These are phyloP conservation scores for Vitis cinerea DNA, from an alignment of 164 flowering plant species.

Conservation along the genomic window DNA sequence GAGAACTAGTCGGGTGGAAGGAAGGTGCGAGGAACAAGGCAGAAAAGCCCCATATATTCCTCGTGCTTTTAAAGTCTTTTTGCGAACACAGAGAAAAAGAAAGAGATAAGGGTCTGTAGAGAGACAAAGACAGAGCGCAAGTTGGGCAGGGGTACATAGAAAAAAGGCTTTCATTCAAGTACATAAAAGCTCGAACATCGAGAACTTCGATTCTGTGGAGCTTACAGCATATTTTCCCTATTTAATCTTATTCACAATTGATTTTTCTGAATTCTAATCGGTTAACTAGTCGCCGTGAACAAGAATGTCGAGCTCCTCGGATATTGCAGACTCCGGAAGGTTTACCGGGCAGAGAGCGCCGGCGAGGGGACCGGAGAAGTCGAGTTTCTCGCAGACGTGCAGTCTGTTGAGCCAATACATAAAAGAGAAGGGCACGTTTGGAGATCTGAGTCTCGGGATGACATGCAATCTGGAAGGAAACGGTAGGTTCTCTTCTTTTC, in stretches of 20 bases:
- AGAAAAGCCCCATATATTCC: conserved; percentile 29
- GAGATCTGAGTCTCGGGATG: conserved; percentile 53
- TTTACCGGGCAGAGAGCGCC: conserved; percentile 19
- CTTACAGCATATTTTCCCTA: no score
- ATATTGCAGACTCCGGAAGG: conserved; percentile 25
- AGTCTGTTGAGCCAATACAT: conserved; percentile 64
- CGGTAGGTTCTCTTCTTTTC: conserved; percentile 12
- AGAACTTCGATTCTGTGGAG: no score
- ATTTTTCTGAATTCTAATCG: background rate
- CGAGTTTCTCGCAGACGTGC: conserved; percentile 62
- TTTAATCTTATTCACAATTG: no score
- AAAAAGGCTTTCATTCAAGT: no score
- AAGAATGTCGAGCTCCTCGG: conserved; percentile 37
- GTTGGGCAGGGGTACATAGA: background rate
- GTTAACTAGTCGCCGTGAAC: background rate
- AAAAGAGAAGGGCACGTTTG: conserved; percentile 58
- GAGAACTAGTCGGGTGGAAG: background rate
- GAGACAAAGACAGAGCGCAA: background rate
- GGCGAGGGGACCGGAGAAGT: conserved; percentile 28
- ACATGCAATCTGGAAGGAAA: conserved; percentile 19
- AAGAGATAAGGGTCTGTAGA: background rate
- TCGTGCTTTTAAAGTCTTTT: conserved; percentile 22
- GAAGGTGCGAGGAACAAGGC: conserved; percentile 13
- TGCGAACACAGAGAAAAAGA: background rate
- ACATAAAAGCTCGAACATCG: no score